phyloP scores from a whole-genome alignment of 2,329 filamentous ascomycete genomes.

The Cordyceps farinosa region DNA sequence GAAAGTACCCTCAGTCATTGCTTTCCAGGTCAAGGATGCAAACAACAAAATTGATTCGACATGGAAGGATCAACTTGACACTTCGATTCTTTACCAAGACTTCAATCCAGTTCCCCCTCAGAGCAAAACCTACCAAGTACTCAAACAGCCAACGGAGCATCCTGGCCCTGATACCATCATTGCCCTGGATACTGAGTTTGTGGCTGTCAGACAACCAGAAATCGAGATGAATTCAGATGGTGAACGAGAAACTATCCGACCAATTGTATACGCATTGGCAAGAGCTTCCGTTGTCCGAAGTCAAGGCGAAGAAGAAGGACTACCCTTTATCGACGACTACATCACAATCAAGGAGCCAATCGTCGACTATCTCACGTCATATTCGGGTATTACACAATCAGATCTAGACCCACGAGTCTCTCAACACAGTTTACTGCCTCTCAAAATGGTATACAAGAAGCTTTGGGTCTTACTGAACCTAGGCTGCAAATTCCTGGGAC shows the following conservation, averaged over 20 bases:
- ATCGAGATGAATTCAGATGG: slow-evolving; percentile 96
- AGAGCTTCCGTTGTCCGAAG: slow-evolving; percentile 87
- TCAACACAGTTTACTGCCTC: slow-evolving; percentile 75
- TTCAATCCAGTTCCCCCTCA: slow-evolving; percentile 39
- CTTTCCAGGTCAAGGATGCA: slow-evolving; percentile 77
- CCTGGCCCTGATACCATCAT: slow-evolving; percentile 72
- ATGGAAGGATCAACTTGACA: slow-evolving; percentile 84
- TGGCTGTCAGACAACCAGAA: slow-evolving; percentile 85
- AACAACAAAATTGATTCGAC: slow-evolving; percentile 79
- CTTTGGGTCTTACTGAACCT: slow-evolving; percentile 95
- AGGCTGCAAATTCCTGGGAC: slow-evolving; percentile 89
- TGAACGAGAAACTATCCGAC: slow-evolving; percentile 84
- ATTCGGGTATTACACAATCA: slow-evolving; percentile 82
- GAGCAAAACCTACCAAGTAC: slow-evolving; percentile 56
- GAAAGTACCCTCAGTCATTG: slow-evolving; percentile 86
- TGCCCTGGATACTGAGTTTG: slow-evolving; percentile 94
- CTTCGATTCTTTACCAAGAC: slow-evolving; percentile 77
- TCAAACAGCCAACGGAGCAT: slow-evolving; percentile 57
- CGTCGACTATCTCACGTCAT: slow-evolving; percentile 91
- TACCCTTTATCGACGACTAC: slow-evolving; percentile 96
- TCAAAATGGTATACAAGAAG: slow-evolving; percentile 96
- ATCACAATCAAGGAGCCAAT: slow-evolving; percentile 87
- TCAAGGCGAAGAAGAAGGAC: slow-evolving; percentile 69
- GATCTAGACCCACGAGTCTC: slow-evolving; percentile 80
- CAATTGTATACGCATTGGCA: slow-evolving; percentile 87